Evolutionary conservation across 2,329 filamentous ascomycete species (phyloP).

Genomic region (Graphilbum sp.): DNA sequence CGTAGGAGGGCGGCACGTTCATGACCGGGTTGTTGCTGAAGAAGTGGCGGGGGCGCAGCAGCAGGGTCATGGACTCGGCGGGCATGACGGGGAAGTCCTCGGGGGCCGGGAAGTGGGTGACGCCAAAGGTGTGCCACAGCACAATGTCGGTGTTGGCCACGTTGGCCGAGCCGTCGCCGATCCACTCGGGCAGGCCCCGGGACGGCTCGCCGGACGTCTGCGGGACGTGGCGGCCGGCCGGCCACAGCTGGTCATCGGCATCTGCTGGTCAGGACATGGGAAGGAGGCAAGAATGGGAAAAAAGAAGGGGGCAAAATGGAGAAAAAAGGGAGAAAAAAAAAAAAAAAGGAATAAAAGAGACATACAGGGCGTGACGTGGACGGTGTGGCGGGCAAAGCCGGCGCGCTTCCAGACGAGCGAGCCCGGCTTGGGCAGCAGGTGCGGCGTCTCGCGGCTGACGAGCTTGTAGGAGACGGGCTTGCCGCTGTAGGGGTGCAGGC

Average conservation of each 20-base stretch:
- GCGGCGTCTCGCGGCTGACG: constrained; percentile 69
- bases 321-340: too few relatives aligned
- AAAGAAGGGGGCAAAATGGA: too few relatives aligned
- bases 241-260: constrained; percentile 65
- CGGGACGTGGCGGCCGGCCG: constrained; percentile 73
- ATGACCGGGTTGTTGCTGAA: constrained; percentile 64
- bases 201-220: constrained; percentile 73
- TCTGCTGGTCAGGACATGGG: constrained; percentile 28
- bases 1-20: constrained; percentile 65
- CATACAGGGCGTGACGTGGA: constrained; percentile 81
- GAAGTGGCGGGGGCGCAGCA: constrained; percentile 68
- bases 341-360: constrained; percentile 6
- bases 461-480: constrained; percentile 82
- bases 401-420: constrained; percentile 80
- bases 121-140: constrained; percentile 85
- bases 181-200: constrained; percentile 58
- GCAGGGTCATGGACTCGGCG: constrained; percentile 65
- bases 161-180: constrained; percentile 48
- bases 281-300: too few relatives aligned
- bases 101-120: constrained; percentile 76
- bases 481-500: constrained; percentile 70
- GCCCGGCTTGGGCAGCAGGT: constrained; percentile 62
- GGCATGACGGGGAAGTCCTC: constrained; percentile 94
- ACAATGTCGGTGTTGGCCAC: constrained; percentile 77
- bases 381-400: constrained; percentile 70